phyloP scores from a whole-genome alignment of 179 eudicot genomes.

The Heliamphora pulchella region DNA sequence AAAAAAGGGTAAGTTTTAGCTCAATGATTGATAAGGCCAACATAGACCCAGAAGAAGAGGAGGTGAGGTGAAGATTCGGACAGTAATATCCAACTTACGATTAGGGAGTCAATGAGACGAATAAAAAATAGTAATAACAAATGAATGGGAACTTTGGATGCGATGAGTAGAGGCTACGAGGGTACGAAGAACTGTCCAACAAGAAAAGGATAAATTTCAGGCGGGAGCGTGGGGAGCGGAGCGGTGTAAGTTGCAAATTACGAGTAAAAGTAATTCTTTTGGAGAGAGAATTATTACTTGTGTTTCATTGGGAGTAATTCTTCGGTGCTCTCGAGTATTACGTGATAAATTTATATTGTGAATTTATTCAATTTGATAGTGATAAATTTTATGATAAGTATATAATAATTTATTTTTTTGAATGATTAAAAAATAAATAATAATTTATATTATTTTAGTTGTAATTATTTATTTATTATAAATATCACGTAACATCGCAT shows the following conservation, averaged over 20 bases:
- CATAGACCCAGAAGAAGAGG: conserved; percentile 15
- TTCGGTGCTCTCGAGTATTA: no score
- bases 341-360: no score
- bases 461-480: no score
- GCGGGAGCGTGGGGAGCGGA: conserved; percentile 14
- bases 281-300: no score
- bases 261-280: background rate
- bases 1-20: background rate
- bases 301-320: no score
- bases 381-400: no score
- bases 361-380: no score
- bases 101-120: background rate
- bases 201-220: background rate
- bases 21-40: conserved; percentile 14
- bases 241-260: background rate
- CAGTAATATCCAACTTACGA: no score
- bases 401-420: no score
- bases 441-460: no score
- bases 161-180: conserved; percentile 6
- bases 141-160: background rate
- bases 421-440: no score
- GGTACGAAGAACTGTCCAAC: background rate
- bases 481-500: no score
- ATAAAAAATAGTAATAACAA: background rate
- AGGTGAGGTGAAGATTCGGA: background rate